Base-by-base conservation (phyloP, 805 yeast species). In the Torulaspora delbrueckii region DNA sequence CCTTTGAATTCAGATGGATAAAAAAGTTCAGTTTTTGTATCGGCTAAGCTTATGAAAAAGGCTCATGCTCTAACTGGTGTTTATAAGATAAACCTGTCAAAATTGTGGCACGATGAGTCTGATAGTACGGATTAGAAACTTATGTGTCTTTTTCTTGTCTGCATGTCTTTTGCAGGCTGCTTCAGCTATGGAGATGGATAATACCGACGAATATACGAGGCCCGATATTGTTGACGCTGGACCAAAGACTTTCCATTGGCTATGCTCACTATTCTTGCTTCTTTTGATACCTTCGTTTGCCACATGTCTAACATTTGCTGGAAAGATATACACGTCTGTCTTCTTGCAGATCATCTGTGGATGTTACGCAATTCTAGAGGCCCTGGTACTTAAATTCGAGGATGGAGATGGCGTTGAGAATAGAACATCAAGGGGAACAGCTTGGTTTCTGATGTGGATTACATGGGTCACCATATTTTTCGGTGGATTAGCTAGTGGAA, bases 331-430 rank as follows among this genome's bases (percentile, higher is more conserved):
- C 43, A 57, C 73, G 23, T 67, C 81, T 1, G 63, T 76, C 3
- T 49, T 71, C 1, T 53, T 80, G 7, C 86, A 79, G 55, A 48
- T 70, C 3, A 52, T 72, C 0, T 67, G 76, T 36, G 70, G 77
- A 0, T 69, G 58, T 0, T 84, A 82, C 57, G 74, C 82, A 1
- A 64, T 73, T 0, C 47, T 80, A 22, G 93, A 84, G 47, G 76
- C 79, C 2, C 37, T 80, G 2, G 63, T 82, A 41, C 67, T 84
- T 8, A 67, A 77, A 38, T 84, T 82, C 56, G 82, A 85, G 0
- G 91, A 84, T 58, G 70, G 70, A 28, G 72, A 76, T 43, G 82
- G 81, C 32, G 79, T 80, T 45, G 91, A 84, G 58, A 84, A 82
- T 60, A 65, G 76, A 46, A 79, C 87, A 1, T 78, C 85, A 9